Evolutionary conservation across 495 filamentous ascomycete species (phyloP).

Genomic region (Lophium mytilinum): DNA sequence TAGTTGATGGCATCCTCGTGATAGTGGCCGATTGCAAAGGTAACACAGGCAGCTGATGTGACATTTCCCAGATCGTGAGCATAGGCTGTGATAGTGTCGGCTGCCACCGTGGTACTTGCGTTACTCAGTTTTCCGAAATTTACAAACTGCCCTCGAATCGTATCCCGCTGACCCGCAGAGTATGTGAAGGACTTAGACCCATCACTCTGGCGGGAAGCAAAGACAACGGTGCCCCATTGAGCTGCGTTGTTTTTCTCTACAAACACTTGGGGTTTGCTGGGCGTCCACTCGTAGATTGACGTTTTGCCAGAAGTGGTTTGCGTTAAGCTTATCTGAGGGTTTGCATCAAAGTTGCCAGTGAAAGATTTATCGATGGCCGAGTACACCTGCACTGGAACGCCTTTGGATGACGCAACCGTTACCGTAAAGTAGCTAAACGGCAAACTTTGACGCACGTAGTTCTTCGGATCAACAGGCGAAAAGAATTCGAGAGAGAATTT

Average conservation of each 20-base stretch:
- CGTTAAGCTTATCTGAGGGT: conserved; percentile 24
- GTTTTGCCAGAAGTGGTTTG: conserved; percentile 26
- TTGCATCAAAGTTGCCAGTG: conserved; percentile 34
- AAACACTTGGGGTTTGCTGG: conserved; percentile 25
- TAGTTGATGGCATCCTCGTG: conserved; percentile 43
- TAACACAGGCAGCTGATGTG: conserved; percentile 23
- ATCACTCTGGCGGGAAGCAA: conserved; percentile 30
- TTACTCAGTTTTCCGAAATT: background rate
- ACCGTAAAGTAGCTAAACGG: conserved; percentile 23
- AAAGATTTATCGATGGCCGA: conserved; percentile 46
- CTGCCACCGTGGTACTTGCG: background rate
- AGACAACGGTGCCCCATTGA: conserved; percentile 39
- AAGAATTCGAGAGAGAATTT: conserved; percentile 36
- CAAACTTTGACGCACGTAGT: conserved; percentile 16
- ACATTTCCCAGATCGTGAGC: conserved; percentile 40
- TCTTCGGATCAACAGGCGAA: conserved; percentile 12
- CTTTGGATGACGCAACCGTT: conserved; percentile 14
- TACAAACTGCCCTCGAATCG: background rate
- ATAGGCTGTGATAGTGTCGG: conserved; percentile 35
- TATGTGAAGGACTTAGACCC: background rate
- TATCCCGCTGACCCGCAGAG: conserved; percentile 14
- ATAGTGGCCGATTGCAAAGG: conserved; percentile 43
- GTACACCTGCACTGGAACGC: conserved; percentile 38
- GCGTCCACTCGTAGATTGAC: conserved; percentile 28
- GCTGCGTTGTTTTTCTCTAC: conserved; percentile 32